Evolutionary conservation across 352 stramenopile species (phyloP), one percentile per base, ranked within the genome.

Genomic region (Albugo candida): DNA sequence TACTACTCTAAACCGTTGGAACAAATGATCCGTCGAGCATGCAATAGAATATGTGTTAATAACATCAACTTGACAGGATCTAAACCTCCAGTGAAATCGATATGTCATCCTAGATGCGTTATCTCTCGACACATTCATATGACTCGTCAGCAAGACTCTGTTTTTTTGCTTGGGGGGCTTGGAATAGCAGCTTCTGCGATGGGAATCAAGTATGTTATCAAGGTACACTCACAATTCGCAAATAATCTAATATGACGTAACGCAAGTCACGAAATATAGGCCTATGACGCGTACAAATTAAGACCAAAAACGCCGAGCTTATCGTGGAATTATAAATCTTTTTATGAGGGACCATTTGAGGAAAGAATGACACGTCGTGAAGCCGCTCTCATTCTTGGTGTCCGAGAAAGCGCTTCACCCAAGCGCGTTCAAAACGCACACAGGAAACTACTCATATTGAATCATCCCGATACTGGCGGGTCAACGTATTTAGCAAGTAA

Each of bases 391-490:
- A 98, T 99, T 63, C 64, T 99, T 24, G 96, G 96, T 42, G 93
- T 99, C 36, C 71, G 83, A n/a, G 93, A 98, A 68, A 96, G 79
- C 49, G 87, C 91, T 35, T 89, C 80, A 0, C 53, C 79, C 36
- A 83, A 98, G 65, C 81, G 94, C 46, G 97, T 99, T 53, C 96
- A 96, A 60, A 97, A 98, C 50, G 93, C 95, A 20, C 95, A 99
- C 70, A 82, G 95, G 34, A 96, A 96, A 61, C 70, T 99, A 35
- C 62, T 99, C 18, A 95, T 99, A 56, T 67, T 98, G 45, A 99
- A 99, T 70, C 96, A 99, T 71, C 96, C 96, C 17, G 95, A 99
- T 77, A 97, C 89, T 42, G 96, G 96, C 27, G 96, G 96, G 45
- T 98, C 88, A 16, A 98, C 93, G n/a, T 99, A 97, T 59, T 55